Evolutionary conservation across 78 protist genomes (phyloP), one percentile per base, ranked within the genome.

Genomic region (Isochrysis galbana): DNA sequence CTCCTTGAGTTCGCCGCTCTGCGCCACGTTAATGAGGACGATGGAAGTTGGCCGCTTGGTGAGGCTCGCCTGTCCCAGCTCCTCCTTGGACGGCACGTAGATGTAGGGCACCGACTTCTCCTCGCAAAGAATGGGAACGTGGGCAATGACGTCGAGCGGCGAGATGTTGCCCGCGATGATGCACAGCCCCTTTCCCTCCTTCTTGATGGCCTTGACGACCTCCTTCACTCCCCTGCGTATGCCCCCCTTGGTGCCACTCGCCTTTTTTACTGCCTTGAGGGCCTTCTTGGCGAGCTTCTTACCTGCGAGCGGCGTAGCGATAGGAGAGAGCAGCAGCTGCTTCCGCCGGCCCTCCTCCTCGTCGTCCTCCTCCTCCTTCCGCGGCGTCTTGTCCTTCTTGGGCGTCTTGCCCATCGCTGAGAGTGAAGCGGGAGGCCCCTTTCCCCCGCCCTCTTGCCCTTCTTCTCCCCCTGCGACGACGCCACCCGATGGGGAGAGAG

Each of bases 121-220:
- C 91, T 98, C 98, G 91, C 98, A 98, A 70, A 96, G 46, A 54
- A 97, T 93, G 44, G 99, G 99, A 25, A 98, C 51, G 86, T 98
- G 99, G 32, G 97, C 80, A 17, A 98, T 94, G 70, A 98, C 99
- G 84, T 98, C 99, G n/a, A 98, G 91, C 44, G 99, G 99, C 5
- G 95, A 91, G 55, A 98, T 97, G 90, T 98, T 98, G 74, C 74
- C 74, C 26, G 74, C 74, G 23, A 61, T 61, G 74, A 61, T 21
- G 74, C 74, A 61, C n/a, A 61, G 91, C 92, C 96, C 95, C 42
- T 38, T 74, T 55, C 93, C 94, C 26, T 72, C 67, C 90, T 94
- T 97, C 67, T 95, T 90, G 54, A 98, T 61, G 0, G 97, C 94
- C 97, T 98, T 98, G 36, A 95, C 97, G 54, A 97, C 99, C 92